A percentile compares a stretch with the other conserved stretches of the same genome.
Evolutionary conservation across 2,329 filamentous ascomycete genomes (phyloP).

Genomic region (Thyridium curvatum): DNA sequence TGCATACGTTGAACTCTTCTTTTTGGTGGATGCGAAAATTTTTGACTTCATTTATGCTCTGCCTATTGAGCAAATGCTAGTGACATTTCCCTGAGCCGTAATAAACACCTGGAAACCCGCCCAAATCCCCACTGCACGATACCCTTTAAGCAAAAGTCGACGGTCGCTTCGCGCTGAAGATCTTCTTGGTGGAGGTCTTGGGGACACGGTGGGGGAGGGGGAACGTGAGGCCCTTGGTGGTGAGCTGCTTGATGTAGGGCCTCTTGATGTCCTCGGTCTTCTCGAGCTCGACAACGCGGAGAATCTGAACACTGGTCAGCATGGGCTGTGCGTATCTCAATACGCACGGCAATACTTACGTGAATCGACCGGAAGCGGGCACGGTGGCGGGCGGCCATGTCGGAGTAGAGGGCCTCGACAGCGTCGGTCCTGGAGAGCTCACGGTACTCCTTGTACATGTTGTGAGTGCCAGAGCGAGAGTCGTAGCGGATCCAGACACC

Average conservation of each 20-base stretch:
- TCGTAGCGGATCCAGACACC: conserved; percentile 99
- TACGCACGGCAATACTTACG: conserved; percentile 54
- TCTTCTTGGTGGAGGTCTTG: conserved; percentile 78
- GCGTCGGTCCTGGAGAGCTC: conserved; percentile 95
- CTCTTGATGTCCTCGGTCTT: conserved; percentile 93
- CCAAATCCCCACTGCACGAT: conserved; percentile 43
- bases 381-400: conserved; percentile 99
- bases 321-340: not conserved
- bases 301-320: conserved; percentile 56
- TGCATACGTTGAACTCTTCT: conserved; percentile 15
- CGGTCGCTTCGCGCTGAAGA: conserved; percentile 89
- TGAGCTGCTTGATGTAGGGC: conserved; percentile 98
- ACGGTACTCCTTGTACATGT: conserved; percentile 99
- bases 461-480: conserved; percentile 99
- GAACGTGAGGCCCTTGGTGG: conserved; percentile 94
- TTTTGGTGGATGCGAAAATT: conserved; percentile 15
- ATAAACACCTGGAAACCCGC: conserved; percentile 55
- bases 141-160: conserved; percentile 91
- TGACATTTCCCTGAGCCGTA: conserved; percentile 54
- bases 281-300: conserved; percentile 96
- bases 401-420: conserved; percentile 95
- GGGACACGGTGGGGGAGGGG: conserved; percentile 93
- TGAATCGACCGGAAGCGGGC: conserved; percentile 97
- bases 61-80: conserved; percentile 49
- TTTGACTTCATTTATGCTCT: conserved; percentile 38